A percentile compares a stretch with the other conserved stretches of the same genome.
Conservation (phyloP, 2,329 filamentous ascomycete species). For the Podosphaera fusca region DNA sequence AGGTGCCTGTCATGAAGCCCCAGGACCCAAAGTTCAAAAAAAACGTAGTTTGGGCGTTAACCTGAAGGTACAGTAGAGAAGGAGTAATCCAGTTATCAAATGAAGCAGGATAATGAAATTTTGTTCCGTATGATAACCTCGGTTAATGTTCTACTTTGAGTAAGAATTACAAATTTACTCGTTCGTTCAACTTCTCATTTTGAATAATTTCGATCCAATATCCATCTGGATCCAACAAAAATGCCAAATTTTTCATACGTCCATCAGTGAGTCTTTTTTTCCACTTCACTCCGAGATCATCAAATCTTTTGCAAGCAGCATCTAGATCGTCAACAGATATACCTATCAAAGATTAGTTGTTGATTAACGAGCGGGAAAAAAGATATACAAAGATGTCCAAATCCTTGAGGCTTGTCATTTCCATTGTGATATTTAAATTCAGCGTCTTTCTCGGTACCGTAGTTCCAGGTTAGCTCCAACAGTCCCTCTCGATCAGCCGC, state of each 20-base stretch:
- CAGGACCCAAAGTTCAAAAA: no score
- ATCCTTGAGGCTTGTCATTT: conserved; percentile 77
- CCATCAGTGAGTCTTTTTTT: conserved; percentile 92
- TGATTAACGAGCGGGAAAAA: neutral
- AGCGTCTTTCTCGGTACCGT: conserved; percentile 66
- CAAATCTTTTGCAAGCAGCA: conserved; percentile 67
- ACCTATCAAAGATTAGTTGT: conserved; percentile 20
- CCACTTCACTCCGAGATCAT: conserved; percentile 62
- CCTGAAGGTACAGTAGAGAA: no score
- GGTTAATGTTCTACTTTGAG: neutral
- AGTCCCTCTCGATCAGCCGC: conserved; percentile 56
- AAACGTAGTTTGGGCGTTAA: no score
- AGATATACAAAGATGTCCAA: conserved; percentile 67
- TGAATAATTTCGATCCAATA: conserved; percentile 66
- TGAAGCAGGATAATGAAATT: no score
- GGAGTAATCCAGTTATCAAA: no score
- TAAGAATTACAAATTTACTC: conserved; percentile 10
- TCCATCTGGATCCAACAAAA: conserved; percentile 67
- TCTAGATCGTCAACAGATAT: conserved; percentile 74
- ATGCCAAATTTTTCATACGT: conserved; percentile 81
- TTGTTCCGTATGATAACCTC: no score
- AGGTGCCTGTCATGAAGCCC: no score
- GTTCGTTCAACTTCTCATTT: conserved; percentile 40
- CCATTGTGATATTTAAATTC: conserved; percentile 77
- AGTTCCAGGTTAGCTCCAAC: conserved; percentile 73